phyloP scores from a whole-genome alignment of 169 alveolate genomes.

The Plasmodium inui region DNA sequence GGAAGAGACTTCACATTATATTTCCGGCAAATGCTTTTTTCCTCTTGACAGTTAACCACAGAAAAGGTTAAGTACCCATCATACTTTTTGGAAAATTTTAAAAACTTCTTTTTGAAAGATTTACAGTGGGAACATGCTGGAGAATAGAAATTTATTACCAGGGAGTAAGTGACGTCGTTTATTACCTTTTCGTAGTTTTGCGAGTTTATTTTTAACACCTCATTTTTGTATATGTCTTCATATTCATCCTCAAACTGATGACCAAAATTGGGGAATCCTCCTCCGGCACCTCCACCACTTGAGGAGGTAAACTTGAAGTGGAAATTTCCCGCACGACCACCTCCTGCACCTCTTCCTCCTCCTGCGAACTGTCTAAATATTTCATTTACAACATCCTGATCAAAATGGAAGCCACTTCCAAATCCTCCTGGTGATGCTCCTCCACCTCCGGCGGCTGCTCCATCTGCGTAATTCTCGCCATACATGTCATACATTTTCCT shows the following conservation, averaged over 20 bases:
- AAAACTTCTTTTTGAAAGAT: slow-evolving; percentile 70
- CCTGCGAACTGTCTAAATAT: slow-evolving; percentile 84
- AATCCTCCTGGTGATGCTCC: slow-evolving; percentile 31
- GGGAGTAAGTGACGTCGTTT: slow-evolving; percentile 68
- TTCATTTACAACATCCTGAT: slow-evolving; percentile 86
- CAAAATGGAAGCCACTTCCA: slow-evolving; percentile 83
- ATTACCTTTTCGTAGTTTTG: slow-evolving; percentile 41
- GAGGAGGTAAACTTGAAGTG: slow-evolving; percentile 76
- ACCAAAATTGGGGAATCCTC: slow-evolving; percentile 29
- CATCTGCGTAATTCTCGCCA: slow-evolving; percentile 95
- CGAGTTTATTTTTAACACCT: slow-evolving; percentile 77
- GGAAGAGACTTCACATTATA: slow-evolving; percentile 78
- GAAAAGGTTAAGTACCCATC: slow-evolving; percentile 81
- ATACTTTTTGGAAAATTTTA: slow-evolving; percentile 79
- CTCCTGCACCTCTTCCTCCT: slow-evolving; percentile 71
- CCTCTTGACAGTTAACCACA: slow-evolving; percentile 80
- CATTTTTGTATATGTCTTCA: slow-evolving; percentile 77
- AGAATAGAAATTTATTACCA: slow-evolving; percentile 83
- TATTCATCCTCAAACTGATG: slow-evolving; percentile 45
- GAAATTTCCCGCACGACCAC: slow-evolving; percentile 64
- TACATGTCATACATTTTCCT: slow-evolving; percentile 92
- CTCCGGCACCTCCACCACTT: slow-evolving; percentile 76
- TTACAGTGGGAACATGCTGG: slow-evolving; percentile 86
- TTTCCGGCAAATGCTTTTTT: slow-evolving; percentile 73
- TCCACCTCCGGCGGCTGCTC: slow-evolving; percentile 75